phyloP scores from a whole-genome alignment of 2,329 filamentous ascomycete genomes.

The Microcyclosporella mali region DNA sequence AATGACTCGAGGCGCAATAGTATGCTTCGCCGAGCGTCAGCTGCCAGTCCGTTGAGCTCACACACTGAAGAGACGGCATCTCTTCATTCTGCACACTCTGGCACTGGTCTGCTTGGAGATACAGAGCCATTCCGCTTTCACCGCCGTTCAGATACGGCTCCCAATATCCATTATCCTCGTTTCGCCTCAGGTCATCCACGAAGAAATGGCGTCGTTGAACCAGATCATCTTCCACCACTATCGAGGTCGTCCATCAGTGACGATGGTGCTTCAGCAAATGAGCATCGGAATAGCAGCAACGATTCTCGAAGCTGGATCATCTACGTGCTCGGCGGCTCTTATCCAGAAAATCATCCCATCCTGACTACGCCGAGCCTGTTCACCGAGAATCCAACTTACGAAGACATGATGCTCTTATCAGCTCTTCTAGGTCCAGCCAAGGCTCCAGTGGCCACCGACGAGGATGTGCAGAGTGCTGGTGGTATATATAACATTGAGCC shows the following conservation, averaged over 20 bases:
- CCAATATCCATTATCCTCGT: constrained; percentile 40
- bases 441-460: constrained; percentile 59
- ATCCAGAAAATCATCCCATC: constrained; percentile 64
- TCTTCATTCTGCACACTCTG: constrained; percentile 28
- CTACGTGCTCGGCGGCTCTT: constrained; percentile 63
- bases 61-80: constrained; percentile 31
- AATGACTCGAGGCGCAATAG: constrained; percentile 28
- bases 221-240: constrained; percentile 49
- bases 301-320: constrained; percentile 64
- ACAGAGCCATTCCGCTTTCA: constrained; percentile 24
- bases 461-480: constrained; percentile 57
- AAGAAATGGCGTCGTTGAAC: constrained; percentile 57
- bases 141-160: constrained; percentile 31
- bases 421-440: constrained; percentile 62
- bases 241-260: constrained; percentile 26
- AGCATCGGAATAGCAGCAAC: constrained; percentile 27
- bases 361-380: constrained; percentile 64
- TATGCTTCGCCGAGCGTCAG: constrained; percentile 23
- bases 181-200: constrained; percentile 58
- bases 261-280: constrained; percentile 27
- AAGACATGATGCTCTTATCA: constrained; percentile 65
- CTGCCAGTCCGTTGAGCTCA: constrained; percentile 26
- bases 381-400: constrained; percentile 64
- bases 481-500: constrained; percentile 52
- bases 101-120: constrained; percentile 27